Evolutionary conservation across 345 rosid species (phyloP).

Genomic region (Citrus trifoliata): DNA sequence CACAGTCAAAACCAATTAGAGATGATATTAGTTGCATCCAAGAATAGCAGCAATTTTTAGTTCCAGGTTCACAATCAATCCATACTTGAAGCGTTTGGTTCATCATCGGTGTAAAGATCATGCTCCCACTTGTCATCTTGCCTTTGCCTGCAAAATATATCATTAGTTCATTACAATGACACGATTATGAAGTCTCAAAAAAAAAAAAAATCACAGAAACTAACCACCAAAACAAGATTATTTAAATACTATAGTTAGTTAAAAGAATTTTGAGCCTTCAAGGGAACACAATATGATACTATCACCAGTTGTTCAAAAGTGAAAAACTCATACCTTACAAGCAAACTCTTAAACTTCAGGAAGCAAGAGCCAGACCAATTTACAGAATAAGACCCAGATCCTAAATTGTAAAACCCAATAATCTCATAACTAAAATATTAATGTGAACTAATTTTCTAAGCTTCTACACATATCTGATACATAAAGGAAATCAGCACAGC

Average conservation of each 20-base stretch:
- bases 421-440: background rate
- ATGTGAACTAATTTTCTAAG: background rate
- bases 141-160: slow-evolving; percentile 68
- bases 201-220: background rate
- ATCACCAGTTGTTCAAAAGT: background rate
- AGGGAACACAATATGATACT: background rate
- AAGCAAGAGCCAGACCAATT: background rate
- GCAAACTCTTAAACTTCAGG: background rate
- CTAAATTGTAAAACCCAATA: background rate
- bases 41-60: slow-evolving; percentile 31
- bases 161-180: background rate
- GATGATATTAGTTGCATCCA: slow-evolving; percentile 34
- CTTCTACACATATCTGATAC: background rate
- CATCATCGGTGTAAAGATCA: slow-evolving; percentile 64
- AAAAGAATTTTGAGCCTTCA: background rate
- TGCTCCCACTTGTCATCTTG: slow-evolving; percentile 99
- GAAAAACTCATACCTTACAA: background rate
- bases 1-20: slow-evolving; percentile 42
- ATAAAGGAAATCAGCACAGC: background rate
- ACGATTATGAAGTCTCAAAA: background rate
- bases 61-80: slow-evolving; percentile 30
- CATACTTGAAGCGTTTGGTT: slow-evolving; percentile 71
- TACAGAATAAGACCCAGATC: background rate
- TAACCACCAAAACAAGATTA: background rate
- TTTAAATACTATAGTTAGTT: background rate